These are phyloP conservation scores for Rhizophagus clarus DNA, from an alignment of 192 early-diverging fungal species.

Conservation along the genomic window DNA sequence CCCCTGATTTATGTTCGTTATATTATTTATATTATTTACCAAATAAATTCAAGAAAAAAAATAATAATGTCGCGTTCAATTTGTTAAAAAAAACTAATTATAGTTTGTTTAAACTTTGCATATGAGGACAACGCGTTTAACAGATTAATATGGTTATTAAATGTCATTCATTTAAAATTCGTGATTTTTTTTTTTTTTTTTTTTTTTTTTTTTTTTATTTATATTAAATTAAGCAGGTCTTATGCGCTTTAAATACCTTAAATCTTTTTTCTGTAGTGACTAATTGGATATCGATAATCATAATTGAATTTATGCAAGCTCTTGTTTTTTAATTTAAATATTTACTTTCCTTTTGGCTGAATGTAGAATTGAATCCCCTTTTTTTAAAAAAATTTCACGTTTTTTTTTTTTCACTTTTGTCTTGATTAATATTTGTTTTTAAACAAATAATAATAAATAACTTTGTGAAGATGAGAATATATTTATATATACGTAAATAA, in stretches of 20 bases:
- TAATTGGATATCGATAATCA: not conserved
- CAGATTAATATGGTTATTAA: not conserved
- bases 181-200: too few species aligned
- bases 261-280: not conserved
- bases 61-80: not conserved
- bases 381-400: too few species aligned
- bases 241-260: not conserved
- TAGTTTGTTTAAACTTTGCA: too few species aligned
- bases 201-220: not conserved
- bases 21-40: not conserved
- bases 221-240: not conserved
- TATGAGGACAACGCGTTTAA: not conserved
- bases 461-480: too few species aligned
- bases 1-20: not conserved
- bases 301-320: not conserved
- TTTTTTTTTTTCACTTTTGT: too few species aligned
- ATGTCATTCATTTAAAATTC: not conserved
- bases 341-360: too few species aligned
- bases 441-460: too few species aligned
- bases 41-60: not conserved
- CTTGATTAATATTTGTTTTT: too few species aligned
- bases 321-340: too few species aligned
- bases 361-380: too few species aligned
- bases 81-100: not conserved
- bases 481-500: too few species aligned